Evolutionary conservation across 345 rosid species (phyloP), one percentile per base, ranked within the genome.

Genomic region (Syzygium jambos): DNA sequence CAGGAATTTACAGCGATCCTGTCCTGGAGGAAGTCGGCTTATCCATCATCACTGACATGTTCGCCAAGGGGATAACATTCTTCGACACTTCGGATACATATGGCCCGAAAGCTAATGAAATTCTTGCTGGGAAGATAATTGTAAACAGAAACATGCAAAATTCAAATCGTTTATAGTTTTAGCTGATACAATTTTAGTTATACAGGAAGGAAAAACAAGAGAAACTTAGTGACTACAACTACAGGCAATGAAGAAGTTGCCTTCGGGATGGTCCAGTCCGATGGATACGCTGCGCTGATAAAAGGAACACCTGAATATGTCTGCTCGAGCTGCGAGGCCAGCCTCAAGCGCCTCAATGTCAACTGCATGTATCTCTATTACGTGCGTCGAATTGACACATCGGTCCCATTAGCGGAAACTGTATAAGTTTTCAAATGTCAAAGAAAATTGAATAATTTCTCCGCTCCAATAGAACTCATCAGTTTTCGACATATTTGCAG

Each of bases 311-410:
- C 90, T 86, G 89, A 89, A 55, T 88, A 89, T 51, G 92, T 88
- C 5, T 88, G 91, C 9, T 78, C 85, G 0, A 86, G 85, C 84
- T 89, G 87, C 9, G 91, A 91, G 86, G 91, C 88, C 51, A 90
- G 90, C 65, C 34, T 89, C 19, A 89, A 87, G 78, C 88, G 88
- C 22, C 92, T 90, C 82, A 88, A 68, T 57, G 90, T 92, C 10
- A 89, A 90, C 2, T 90, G 87, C 84, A 88, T 90, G 49, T 92
- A 92, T 85, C 90, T 89, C 23, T 90, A 92, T 17, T 89, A 65
- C 23, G 92, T 89, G 88, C 93, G 89, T 49, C 86, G 90, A 10
- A 86, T 85, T 7, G 92, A 92, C 84, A 63, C 80, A 12, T 52
- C 88, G 0, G 82, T 88, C 13, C 92, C 90, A 3, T 88, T 91